phyloP scores from a whole-genome alignment of 2,329 filamentous ascomycete species.

The Trichoderma koningii region DNA sequence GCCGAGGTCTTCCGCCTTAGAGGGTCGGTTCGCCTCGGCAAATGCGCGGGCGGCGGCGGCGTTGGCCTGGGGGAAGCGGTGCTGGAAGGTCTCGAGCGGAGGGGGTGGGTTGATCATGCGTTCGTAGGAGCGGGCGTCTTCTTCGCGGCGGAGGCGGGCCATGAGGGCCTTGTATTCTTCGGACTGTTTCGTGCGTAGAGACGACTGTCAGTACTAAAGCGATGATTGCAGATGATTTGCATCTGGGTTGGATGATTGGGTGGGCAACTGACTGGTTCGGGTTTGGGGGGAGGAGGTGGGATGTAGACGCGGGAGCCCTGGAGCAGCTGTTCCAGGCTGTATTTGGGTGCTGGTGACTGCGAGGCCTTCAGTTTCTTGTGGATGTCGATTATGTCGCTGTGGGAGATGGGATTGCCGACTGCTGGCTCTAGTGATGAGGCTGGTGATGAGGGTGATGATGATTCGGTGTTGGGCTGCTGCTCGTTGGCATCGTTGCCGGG shows the following conservation, averaged over 20 bases:
- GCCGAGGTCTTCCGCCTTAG: slow-evolving; percentile 49
- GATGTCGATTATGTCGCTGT: slow-evolving; percentile 66
- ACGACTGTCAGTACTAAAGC: slow-evolving; percentile 25
- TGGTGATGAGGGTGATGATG: slow-evolving; percentile 46
- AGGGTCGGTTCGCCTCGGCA: slow-evolving; percentile 55
- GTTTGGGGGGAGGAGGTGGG: slow-evolving; percentile 78
- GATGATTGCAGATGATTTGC: not conserved
- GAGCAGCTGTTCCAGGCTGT: slow-evolving; percentile 69
- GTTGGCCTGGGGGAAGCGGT: slow-evolving; percentile 61
- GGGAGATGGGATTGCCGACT: slow-evolving; percentile 69
- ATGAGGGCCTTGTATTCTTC: slow-evolving; percentile 86
- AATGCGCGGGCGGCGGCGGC: slow-evolving; percentile 58
- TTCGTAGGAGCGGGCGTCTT: slow-evolving; percentile 80
- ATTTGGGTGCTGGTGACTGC: slow-evolving; percentile 35
- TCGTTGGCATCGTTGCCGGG: slow-evolving; percentile 30
- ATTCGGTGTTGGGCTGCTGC: slow-evolving; percentile 16
- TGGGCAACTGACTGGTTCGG: slow-evolving; percentile 73
- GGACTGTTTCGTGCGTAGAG: slow-evolving; percentile 51
- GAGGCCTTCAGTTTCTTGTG: slow-evolving; percentile 54
- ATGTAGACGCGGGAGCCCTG: slow-evolving; percentile 71
- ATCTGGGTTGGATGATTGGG: not conserved
- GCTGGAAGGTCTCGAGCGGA: slow-evolving; percentile 58
- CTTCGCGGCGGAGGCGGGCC: slow-evolving; percentile 77
- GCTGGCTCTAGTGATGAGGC: slow-evolving; percentile 47
- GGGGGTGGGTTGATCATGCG: slow-evolving; percentile 70